A percentile compares a stretch with the other conserved stretches of the same genome.
phyloP scores from a whole-genome alignment of 2,329 filamentous ascomycete genomes.

The Pleurostoma richardsiae region DNA sequence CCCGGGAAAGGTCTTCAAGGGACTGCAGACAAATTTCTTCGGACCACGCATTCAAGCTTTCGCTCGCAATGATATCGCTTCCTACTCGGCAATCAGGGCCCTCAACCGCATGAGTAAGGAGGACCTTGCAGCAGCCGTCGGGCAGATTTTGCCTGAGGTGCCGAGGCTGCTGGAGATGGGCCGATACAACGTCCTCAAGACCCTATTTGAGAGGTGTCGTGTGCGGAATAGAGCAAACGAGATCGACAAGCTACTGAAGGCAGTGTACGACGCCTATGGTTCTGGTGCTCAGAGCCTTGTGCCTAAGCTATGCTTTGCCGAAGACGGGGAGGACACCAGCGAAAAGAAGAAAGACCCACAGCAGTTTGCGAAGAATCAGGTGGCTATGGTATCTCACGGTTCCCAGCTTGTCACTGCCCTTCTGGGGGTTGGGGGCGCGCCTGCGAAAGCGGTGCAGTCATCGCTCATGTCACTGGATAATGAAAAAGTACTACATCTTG shows the following conservation, averaged over 20 bases:
- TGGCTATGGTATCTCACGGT: conserved; percentile 59
- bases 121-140: conserved; percentile 69
- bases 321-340: conserved; percentile 22
- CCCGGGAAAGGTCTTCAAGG: conserved; percentile 88
- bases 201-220: conserved; percentile 76
- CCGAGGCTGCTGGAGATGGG: conserved; percentile 68
- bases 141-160: conserved; percentile 68
- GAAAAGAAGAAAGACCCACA: conserved; percentile 16
- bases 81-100: conserved; percentile 79
- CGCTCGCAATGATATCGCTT: conserved; percentile 84
- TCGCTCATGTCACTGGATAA: conserved; percentile 57
- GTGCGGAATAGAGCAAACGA: conserved; percentile 39
- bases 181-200: conserved; percentile 73
- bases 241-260: conserved; percentile 43
- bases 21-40: conserved; percentile 75
- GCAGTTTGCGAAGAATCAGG: conserved; percentile 48
- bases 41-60: conserved; percentile 74
- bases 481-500: conserved; percentile 57
- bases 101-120: conserved; percentile 82
- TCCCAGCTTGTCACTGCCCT: conserved; percentile 78
- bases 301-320: conserved; percentile 43
- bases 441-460: conserved; percentile 67
- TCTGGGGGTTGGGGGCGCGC: conserved; percentile 64
- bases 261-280: conserved; percentile 42
- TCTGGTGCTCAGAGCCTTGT: conserved; percentile 40